A percentile compares a stretch with the other conserved stretches of the same genome.
These are phyloP conservation scores for Cenchrus purpureus DNA, from an alignment of 176 grass and related monocot species.

Conservation along the genomic window DNA sequence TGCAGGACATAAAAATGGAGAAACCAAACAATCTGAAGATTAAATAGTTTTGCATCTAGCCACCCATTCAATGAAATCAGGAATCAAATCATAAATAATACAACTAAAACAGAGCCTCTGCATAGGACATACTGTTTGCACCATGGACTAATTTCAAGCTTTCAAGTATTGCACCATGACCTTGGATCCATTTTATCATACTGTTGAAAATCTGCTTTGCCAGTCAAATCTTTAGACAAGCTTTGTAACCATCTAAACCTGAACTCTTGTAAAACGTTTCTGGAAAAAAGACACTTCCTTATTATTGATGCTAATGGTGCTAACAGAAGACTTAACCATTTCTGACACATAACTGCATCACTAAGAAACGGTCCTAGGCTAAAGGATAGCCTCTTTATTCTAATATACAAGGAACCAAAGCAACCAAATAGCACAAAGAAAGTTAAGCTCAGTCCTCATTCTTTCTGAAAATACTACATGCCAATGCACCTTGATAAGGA, in stretches of 20 bases:
- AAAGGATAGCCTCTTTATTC: neutral
- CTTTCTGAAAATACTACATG: neutral
- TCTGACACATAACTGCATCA: neutral
- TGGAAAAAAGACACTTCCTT: neutral
- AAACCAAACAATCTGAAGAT: conserved; percentile 18
- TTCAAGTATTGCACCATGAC: neutral
- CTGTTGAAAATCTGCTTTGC: neutral
- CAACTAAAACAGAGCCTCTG: neutral
- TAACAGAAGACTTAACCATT: neutral
- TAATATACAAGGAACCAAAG: neutral
- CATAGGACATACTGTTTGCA: neutral
- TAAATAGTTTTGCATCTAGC: neutral
- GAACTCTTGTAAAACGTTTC: neutral
- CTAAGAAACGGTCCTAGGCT: neutral
- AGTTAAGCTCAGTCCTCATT: neutral
- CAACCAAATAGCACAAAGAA: neutral
- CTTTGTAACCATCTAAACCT: neutral
- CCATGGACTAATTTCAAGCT: neutral
- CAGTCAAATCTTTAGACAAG: neutral
- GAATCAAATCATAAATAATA: conserved; percentile 2
- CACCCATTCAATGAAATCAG: neutral
- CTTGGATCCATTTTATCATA: neutral
- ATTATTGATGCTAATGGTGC: neutral
- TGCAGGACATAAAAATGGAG: neutral
- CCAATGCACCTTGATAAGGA: neutral